These are phyloP conservation scores for Aaosphaeria pasadenensis DNA, from an alignment of 2,329 filamentous ascomycete species.

Conservation along the genomic window DNA sequence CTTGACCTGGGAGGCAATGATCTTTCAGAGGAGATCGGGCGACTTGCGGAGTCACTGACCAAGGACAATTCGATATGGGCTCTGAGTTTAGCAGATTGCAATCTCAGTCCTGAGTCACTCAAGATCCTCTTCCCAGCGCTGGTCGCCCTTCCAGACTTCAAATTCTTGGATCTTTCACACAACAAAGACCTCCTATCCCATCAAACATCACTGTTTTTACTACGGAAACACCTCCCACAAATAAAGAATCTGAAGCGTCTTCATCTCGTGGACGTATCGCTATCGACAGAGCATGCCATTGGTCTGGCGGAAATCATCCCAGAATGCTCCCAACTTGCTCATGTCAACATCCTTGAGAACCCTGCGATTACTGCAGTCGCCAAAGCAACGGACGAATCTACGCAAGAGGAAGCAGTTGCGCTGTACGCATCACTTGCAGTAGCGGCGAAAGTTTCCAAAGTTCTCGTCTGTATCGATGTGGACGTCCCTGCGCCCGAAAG, in stretches of 20 bases:
- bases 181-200: slow-evolving; percentile 78
- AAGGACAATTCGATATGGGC: slow-evolving; percentile 65
- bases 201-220: slow-evolving; percentile 69
- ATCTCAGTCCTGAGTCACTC: slow-evolving; percentile 69
- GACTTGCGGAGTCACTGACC: slow-evolving; percentile 52
- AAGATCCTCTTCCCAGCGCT: slow-evolving; percentile 73
- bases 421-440: slow-evolving; percentile 89
- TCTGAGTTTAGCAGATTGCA: slow-evolving; percentile 82
- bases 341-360: slow-evolving; percentile 86
- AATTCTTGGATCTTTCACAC: slow-evolving; percentile 89
- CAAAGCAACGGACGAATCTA: slow-evolving; percentile 70
- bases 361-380: slow-evolving; percentile 67
- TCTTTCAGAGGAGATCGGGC: slow-evolving; percentile 46
- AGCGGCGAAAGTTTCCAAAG: slow-evolving; percentile 77
- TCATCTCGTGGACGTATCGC: slow-evolving; percentile 78
- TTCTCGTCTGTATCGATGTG: slow-evolving; percentile 85
- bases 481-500: slow-evolving; percentile 78
- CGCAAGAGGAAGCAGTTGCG: slow-evolving; percentile 90
- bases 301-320: slow-evolving; percentile 86
- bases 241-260: slow-evolving; percentile 76
- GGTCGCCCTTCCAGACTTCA: slow-evolving; percentile 66
- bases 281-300: slow-evolving; percentile 86
- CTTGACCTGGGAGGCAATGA: slow-evolving; percentile 88
- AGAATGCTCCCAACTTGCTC: slow-evolving; percentile 75
- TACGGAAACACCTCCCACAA: slow-evolving; percentile 82